A percentile compares a stretch with the other conserved stretches of the same genome.
Conservation (phyloP, 2,329 filamentous ascomycete genomes). For the Pseudogymnoascus sp. region DNA sequence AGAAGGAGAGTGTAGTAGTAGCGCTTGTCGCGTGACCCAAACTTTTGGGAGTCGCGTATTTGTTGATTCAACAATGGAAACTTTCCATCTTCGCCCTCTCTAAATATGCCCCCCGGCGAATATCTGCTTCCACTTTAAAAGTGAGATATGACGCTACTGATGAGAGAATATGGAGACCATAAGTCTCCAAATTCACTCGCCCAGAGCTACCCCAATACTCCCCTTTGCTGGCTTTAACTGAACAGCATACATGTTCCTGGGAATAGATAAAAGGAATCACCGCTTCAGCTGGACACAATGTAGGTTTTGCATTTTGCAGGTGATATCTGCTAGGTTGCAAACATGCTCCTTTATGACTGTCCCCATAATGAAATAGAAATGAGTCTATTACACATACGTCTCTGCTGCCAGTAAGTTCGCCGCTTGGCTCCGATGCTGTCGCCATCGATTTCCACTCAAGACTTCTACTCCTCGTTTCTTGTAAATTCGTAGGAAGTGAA, state of each 20-base stretch:
- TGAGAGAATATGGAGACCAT: neutral
- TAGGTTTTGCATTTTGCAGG: neutral
- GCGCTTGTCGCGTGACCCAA: neutral
- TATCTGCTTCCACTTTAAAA: neutral
- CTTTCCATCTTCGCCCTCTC: neutral
- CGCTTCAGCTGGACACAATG: neutral
- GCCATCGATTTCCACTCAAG: neutral
- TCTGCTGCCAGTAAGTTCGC: neutral
- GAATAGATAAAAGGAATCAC: neutral
- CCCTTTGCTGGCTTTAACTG: neutral
- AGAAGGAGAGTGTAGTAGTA: neutral
- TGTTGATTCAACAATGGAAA: neutral
- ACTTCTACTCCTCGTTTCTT: neutral
- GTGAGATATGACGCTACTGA: neutral
- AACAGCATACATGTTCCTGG: no score
- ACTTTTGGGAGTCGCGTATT: neutral
- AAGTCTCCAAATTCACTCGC: neutral
- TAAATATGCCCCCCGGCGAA: neutral
- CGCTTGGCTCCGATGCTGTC: neutral
- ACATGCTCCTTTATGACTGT: neutral
- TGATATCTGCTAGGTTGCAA: neutral
- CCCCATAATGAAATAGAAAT: neutral
- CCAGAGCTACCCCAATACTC: neutral
- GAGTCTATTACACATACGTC: neutral
- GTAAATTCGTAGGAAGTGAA: neutral